A percentile compares a stretch with the other conserved stretches of the same genome.
These are phyloP conservation scores for Delitschia confertaspora DNA, from an alignment of 495 filamentous ascomycete species.

Conservation along the genomic window DNA sequence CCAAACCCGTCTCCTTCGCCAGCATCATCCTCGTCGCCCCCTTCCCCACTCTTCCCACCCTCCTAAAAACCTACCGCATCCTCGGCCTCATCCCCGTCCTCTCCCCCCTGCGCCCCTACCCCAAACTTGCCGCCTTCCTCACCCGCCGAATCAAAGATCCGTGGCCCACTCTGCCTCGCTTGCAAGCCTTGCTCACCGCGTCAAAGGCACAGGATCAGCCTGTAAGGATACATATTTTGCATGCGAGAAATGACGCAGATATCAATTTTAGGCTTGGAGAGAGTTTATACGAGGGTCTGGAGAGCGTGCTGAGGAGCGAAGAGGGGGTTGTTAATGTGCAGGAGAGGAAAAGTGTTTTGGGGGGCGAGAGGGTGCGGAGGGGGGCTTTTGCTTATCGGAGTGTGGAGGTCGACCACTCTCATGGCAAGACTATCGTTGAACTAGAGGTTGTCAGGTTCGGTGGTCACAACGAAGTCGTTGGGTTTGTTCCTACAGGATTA, in stretches of 20 bases:
- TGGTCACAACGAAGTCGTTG: slow-evolving; percentile 52
- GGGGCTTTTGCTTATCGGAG: slow-evolving; percentile 22
- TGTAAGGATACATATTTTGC: slow-evolving; percentile 21
- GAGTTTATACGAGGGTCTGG: slow-evolving; percentile 29
- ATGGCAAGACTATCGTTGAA: slow-evolving; percentile 34
- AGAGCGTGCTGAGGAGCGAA: slow-evolving; percentile 33
- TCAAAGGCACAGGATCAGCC: slow-evolving; percentile 1
- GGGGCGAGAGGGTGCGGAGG: slow-evolving; percentile 29
- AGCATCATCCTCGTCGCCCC: slow-evolving; percentile 70
- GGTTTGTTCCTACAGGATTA: slow-evolving; percentile 46
- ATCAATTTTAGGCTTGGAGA: slow-evolving; percentile 32
- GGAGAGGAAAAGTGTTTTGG: slow-evolving; percentile 25
- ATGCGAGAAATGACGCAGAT: slow-evolving; percentile 32
- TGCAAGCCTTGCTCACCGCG: slow-evolving; percentile 30
- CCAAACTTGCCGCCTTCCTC: slow-evolving; percentile 42
- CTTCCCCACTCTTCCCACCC: slow-evolving; percentile 63
- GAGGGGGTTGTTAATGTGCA: slow-evolving; percentile 30
- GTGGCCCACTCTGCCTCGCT: slow-evolving; percentile 47
- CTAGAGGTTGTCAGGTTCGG: slow-evolving; percentile 50
- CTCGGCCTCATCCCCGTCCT: slow-evolving; percentile 71
- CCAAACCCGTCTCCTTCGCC: slow-evolving; percentile 42
- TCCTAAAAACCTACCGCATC: slow-evolving; percentile 64
- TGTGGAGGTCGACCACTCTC: slow-evolving; percentile 17
- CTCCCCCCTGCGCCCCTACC: slow-evolving; percentile 57
- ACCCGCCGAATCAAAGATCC: slow-evolving; percentile 43